Conservation (phyloP, 2,329 filamentous ascomycete genomes). For the Ascocoryne sarcoides region DNA sequence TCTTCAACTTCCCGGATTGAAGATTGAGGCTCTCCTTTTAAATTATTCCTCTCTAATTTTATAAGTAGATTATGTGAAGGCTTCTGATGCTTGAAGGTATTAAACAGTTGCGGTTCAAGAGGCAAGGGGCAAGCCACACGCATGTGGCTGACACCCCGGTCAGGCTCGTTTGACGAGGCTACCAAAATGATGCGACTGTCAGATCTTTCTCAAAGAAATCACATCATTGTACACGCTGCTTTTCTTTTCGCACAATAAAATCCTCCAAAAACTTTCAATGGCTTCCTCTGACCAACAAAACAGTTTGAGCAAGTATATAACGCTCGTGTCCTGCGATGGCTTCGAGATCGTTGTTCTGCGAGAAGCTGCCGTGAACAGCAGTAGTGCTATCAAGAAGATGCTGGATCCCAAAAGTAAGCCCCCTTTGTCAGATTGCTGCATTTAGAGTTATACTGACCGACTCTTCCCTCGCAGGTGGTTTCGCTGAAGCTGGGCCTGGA, state of each 20-base stretch:
- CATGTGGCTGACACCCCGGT: too few species aligned
- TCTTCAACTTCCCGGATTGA: too few species aligned
- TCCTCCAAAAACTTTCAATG: background rate
- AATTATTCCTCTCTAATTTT: too few species aligned
- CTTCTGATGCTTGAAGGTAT: too few species aligned
- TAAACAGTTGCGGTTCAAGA: too few species aligned
- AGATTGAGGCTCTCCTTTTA: too few species aligned
- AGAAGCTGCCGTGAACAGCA: conserved; percentile 60
- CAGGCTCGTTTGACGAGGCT: too few species aligned
- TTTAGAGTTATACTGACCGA: background rate
- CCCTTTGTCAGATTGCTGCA: conserved; percentile 7
- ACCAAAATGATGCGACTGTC: background rate
- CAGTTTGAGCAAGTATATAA: conserved; percentile 57
- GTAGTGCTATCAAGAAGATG: conserved; percentile 65
- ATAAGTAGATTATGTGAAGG: too few species aligned
- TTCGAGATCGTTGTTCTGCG: conserved; percentile 70
- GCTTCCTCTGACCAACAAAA: background rate
- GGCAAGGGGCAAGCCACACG: too few species aligned
- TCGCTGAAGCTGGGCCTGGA: conserved; percentile 55
- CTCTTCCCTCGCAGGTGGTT: conserved; percentile 41
- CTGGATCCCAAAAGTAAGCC: conserved; percentile 57
- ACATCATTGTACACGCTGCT: background rate
- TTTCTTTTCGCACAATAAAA: background rate
- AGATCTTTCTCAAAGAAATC: background rate
- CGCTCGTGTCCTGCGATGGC: conserved; percentile 65